phyloP scores from a whole-genome alignment of 257 asterid genomes.

The Lavandula angustifolia region DNA sequence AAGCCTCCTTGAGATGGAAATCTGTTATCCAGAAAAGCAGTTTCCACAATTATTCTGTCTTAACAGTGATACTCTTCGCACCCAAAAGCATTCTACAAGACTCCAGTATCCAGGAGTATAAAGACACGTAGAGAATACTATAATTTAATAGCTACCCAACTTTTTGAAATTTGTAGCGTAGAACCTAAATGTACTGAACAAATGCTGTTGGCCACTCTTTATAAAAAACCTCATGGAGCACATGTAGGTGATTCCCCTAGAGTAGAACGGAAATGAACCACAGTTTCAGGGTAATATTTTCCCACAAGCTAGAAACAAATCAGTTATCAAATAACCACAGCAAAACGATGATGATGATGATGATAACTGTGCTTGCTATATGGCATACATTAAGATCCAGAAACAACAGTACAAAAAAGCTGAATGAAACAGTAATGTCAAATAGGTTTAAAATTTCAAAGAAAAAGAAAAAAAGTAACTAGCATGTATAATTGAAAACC shows the following conservation, averaged over 20 bases:
- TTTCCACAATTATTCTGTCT: background rate
- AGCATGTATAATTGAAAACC: background rate
- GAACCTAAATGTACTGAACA: slow-evolving; percentile 15
- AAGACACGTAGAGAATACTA: background rate
- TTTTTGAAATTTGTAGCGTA: background rate
- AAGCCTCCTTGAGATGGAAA: background rate
- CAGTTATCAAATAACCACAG: slow-evolving; percentile 10
- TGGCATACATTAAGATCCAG: background rate
- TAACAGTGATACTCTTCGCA: background rate
- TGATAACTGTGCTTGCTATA: background rate
- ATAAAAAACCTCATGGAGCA: background rate
- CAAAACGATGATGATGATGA: background rate
- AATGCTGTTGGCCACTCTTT: slow-evolving; percentile 29
- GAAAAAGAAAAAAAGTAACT: background rate
- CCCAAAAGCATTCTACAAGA: background rate
- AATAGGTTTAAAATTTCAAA: too few relatives aligned
- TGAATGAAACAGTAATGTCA: background rate
- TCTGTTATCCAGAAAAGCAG: background rate
- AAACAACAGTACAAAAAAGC: background rate
- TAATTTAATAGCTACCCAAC: background rate
- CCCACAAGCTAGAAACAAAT: background rate
- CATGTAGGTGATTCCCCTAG: slow-evolving; percentile 21
- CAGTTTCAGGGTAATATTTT: background rate
- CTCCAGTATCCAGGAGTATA: background rate
- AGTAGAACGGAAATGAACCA: background rate